A percentile compares a stretch with the other conserved stretches of the same genome.
Conservation (phyloP, 2,329 filamentous ascomycete species). For the Arthrinium phaeospermum region DNA sequence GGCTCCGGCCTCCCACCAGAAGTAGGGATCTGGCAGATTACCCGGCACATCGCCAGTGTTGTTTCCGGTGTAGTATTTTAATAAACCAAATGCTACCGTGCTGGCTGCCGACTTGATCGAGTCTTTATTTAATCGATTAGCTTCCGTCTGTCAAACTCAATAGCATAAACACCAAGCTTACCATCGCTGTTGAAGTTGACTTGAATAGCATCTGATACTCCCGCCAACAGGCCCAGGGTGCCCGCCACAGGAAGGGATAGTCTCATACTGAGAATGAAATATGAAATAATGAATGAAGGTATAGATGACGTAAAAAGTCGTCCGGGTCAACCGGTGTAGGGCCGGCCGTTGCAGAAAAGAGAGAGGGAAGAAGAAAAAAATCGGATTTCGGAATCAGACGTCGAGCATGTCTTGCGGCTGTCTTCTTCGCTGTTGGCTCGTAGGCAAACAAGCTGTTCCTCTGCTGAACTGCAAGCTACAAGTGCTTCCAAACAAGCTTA, state of each 20-base stretch:
- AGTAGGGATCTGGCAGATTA: constrained; percentile 26
- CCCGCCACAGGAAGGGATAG: constrained; percentile 31
- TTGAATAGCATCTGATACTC: constrained; percentile 36
- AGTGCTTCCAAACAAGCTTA: not conserved
- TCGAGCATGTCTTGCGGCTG: constrained; percentile 3
- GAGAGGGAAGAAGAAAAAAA: not conserved
- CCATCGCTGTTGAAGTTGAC: constrained; percentile 41
- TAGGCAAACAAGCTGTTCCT: not conserved
- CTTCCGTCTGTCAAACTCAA: too few species aligned
- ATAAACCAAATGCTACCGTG: constrained; percentile 39
- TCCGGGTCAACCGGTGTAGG: constrained; percentile 18
- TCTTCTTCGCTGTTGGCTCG: not conserved
- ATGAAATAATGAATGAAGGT: constrained; percentile 23
- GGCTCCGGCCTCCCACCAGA: constrained; percentile 27
- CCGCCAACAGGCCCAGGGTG: constrained; percentile 36
- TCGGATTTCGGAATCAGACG: not conserved
- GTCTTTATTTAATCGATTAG: constrained; percentile 45
- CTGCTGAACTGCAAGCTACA: not conserved
- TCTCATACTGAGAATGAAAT: constrained; percentile 31
- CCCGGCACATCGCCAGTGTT: constrained; percentile 27
- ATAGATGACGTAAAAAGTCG: constrained; percentile 6
- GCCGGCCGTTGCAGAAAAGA: constrained; percentile 2
- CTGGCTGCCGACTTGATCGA: constrained; percentile 52
- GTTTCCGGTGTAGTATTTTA: constrained; percentile 40
- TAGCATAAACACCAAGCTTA: constrained; percentile 41